Conservation (phyloP, 2,329 filamentous ascomycete genomes). For the Hymenoscyphus occultus region DNA sequence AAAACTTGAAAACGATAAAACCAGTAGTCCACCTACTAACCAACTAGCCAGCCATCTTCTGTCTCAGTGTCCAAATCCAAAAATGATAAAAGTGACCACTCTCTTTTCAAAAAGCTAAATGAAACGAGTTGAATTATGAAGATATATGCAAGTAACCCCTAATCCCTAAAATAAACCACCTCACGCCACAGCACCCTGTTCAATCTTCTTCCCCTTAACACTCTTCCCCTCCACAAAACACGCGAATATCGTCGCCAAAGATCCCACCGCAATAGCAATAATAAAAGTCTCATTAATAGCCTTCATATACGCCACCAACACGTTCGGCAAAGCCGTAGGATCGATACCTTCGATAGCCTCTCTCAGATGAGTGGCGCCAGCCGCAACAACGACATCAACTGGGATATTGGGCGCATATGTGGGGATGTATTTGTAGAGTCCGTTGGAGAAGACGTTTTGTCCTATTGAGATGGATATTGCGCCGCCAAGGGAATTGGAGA, state of each 20-base stretch:
- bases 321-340: constrained; percentile 36
- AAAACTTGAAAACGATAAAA: no score
- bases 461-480: constrained; percentile 57
- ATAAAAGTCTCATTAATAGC: constrained; percentile 30
- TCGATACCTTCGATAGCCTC: constrained; percentile 32
- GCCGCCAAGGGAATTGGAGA: constrained; percentile 57
- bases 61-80: no score
- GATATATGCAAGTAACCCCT: no score
- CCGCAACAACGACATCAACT: constrained; percentile 38
- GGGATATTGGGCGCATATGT: constrained; percentile 31
- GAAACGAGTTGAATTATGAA: no score
- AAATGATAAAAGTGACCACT: no score
- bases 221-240: constrained; percentile 36
- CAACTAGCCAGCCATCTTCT: no score
- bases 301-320: constrained; percentile 42
- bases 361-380: constrained; percentile 44
- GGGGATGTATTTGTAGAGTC: constrained; percentile 33
- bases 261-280: constrained; percentile 33
- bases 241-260: constrained; percentile 29
- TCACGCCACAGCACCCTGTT: constrained; percentile 21
- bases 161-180: neutral
- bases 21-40: no score
- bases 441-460: constrained; percentile 46
- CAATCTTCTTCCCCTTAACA: constrained; percentile 35
- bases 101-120: no score